Base-by-base conservation (phyloP, 2,329 filamentous ascomycete species). In the Dactylella cylindrospora region DNA sequence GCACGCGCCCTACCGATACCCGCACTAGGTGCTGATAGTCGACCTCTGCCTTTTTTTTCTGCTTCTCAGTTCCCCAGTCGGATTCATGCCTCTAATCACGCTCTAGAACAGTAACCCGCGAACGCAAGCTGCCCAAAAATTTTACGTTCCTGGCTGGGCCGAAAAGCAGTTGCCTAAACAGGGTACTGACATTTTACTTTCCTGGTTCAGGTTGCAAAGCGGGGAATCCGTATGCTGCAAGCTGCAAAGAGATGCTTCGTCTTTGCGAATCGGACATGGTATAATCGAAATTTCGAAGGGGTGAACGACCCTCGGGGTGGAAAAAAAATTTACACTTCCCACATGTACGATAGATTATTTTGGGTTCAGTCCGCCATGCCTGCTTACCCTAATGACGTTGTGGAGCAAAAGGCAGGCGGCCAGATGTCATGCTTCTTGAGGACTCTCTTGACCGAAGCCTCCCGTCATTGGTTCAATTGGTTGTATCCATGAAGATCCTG, bases 141-240 rank as follows among this genome's bases (percentile, higher is more conserved):
- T n/a, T n/a, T n/a, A n/a, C n/a, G n/a, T n/a, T n/a, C n/a, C n/a
- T n/a, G n/a, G n/a, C n/a, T n/a, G 32, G 25, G 25, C 20, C 35
- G 26, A 29, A 44, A 51, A 33, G 46, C 40, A 61, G 55, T 61
- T 61, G 55, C 55, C 55, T 52, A 61, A 61, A 51, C 32, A 32
- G 40, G 55, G 33, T 35, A n/a, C n/a, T 28, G 40, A 5, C 13
- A 25, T 15, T 44, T 17, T 43, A 41, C 55, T 61, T 61, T 47
- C 55, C 47, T 15, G 55, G 46, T 61, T 52, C 35, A 46, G 55
- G 40, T 26, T 43, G 39, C 40, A 46, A 52, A n/a, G n/a, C n/a
- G n/a, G n/a, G n/a, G n/a, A n/a, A n/a, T n/a, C n/a, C n/a, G n/a
- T n/a, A n/a, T n/a, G n/a, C n/a, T n/a, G n/a, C n/a, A n/a, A n/a